Evolutionary conservation across 2,329 filamentous ascomycete genomes (phyloP), one percentile per base, ranked within the genome.

Genomic region (Colletotrichum paranaense): DNA sequence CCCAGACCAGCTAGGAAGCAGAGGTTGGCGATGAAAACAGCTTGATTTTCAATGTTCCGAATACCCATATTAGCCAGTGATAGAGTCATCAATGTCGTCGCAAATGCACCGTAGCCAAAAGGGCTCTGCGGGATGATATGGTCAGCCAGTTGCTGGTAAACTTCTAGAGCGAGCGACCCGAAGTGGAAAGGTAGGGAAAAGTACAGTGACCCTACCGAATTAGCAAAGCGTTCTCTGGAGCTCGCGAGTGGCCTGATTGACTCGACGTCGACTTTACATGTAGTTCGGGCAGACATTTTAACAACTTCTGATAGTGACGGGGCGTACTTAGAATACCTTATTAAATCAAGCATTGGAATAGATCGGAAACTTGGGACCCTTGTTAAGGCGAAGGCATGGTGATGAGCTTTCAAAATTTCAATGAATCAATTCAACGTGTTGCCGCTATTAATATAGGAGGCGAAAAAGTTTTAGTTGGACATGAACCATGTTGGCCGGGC

Each of bases 1-100:
- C 87, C 87, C 62, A 89, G 83, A 0, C 84, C 86, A 8, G 81
- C 79, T 26, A 80, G 42, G 42, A 49, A 49, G 19, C 42, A 49
- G 19, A 49, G 42, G 19, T 49, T 49, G 42, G 42, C 42, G 8
- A 49, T 49, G 42, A 49, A 22, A 22, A 49, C 16, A 9, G 42
- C 42, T n/a, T 49, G 19, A 19, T 49, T 49, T 7, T 49, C 42
- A 19, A 49, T 5, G 19, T 49, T 11, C 7, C 42, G 19, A 9
- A 49, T 49, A 19, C 19, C 42, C 7, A 49, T 19, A n/a, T n/a
- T 49, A 9, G 42, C 19, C 7, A 49, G 42, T 49, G 19, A 49
- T 49, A 49, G 7, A n/a, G 42, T 49, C 42, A 49, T 49, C 42
- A 49, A 49, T 4, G 42, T 49, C 4, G 42, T 49, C 7, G 42